phyloP scores from a whole-genome alignment of 352 stramenopile species.

The Globisporangium emineosum region DNA sequence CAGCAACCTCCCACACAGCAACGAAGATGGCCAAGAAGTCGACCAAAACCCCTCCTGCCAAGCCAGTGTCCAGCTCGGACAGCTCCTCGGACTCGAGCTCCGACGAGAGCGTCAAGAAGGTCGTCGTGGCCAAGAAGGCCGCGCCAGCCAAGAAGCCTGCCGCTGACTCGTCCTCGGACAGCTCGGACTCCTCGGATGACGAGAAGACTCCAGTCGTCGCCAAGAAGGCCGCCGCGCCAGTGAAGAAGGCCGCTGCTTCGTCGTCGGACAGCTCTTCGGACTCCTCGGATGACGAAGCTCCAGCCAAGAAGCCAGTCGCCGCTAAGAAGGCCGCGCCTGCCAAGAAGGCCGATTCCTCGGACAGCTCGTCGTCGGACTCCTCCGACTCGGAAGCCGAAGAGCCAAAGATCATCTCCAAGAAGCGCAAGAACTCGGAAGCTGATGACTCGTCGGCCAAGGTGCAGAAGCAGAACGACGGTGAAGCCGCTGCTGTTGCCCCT shows the following conservation, averaged over 20 bases:
- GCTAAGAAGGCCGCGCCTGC: constrained; percentile 25
- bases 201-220: constrained; percentile 25
- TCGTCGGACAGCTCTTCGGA: constrained; percentile 39
- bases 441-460: constrained; percentile 60
- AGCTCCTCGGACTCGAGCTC: constrained; percentile 40
- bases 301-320: constrained; percentile 28
- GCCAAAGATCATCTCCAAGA: constrained; percentile 68
- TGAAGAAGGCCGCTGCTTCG: constrained; percentile 21
- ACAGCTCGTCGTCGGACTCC: constrained; percentile 24
- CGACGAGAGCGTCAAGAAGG: constrained; percentile 43
- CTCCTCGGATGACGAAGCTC: constrained; percentile 59
- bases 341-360: constrained; percentile 43
- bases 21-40: constrained; percentile 39
- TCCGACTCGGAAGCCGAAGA: constrained; percentile 58
- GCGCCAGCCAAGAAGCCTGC: constrained; percentile 55
- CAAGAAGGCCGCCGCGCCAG: constrained; percentile 30
- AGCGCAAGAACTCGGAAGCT: constrained; percentile 80
- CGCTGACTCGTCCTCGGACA: constrained; percentile 35
- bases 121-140: constrained; percentile 27
- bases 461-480: constrained; percentile 72
- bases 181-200: constrained; percentile 31
- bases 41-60: constrained; percentile 24
- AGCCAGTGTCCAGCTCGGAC: constrained; percentile 32
- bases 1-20: constrained; percentile 10
- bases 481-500: constrained; percentile 45